These are phyloP conservation scores for Sugiyamaella sp. DNA, from an alignment of 1,139 yeast genomes.

Conservation along the genomic window DNA sequence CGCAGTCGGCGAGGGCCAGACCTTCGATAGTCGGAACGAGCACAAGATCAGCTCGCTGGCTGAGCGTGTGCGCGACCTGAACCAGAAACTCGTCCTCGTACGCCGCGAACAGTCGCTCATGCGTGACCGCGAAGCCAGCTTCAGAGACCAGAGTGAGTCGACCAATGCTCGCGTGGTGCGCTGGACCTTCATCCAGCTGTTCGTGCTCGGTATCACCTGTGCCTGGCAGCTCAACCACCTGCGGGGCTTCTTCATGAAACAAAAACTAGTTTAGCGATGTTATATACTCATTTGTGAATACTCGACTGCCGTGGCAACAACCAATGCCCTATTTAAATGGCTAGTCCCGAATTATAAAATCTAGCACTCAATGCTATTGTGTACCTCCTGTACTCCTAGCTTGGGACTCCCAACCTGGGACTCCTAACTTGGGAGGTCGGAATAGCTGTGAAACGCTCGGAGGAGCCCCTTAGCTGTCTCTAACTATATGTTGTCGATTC, in stretches of 20 bases:
- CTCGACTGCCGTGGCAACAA: no score
- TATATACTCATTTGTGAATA: background rate
- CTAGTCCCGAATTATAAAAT: no score
- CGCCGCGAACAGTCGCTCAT: conserved; percentile 67
- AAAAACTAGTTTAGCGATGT: conserved; percentile 54
- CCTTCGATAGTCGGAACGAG: conserved; percentile 56
- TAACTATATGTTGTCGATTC: no score
- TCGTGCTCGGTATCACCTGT: conserved; percentile 60
- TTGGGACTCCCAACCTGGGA: no score
- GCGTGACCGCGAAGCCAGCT: conserved; percentile 68
- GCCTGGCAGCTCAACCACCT: conserved; percentile 69
- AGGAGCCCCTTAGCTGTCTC: no score
- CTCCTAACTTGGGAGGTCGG: no score
- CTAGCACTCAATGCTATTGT: no score
- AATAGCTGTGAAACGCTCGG: no score
- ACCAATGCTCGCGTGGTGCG: conserved; percentile 66
- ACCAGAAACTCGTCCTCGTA: conserved; percentile 58
- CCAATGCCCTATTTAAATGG: no score
- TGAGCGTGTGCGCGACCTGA: conserved; percentile 55
- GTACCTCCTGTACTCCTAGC: no score
- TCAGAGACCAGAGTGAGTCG: conserved; percentile 67
- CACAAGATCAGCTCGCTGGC: conserved; percentile 54
- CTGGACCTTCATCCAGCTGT: conserved; percentile 66
- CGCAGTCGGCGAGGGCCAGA: conserved; percentile 55
- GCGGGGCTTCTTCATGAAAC: conserved; percentile 66